Evolutionary conservation across 2,329 filamentous ascomycete species (phyloP).

Genomic region (Bipolaris sorokiniana): DNA sequence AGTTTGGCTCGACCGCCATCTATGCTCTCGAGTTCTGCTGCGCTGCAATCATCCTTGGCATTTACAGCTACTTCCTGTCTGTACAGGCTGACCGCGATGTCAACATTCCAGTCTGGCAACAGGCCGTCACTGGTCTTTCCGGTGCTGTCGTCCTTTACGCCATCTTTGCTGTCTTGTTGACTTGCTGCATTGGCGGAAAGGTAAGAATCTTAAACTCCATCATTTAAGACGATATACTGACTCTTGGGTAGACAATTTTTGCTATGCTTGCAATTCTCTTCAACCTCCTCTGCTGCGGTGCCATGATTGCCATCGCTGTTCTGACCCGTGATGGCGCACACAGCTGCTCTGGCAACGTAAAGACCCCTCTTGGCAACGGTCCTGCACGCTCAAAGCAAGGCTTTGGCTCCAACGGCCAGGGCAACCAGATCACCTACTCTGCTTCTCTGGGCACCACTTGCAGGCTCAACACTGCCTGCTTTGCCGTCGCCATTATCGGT

Average conservation of each 20-base stretch:
- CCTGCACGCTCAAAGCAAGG: slow-evolving; percentile 58
- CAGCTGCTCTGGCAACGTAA: slow-evolving; percentile 65
- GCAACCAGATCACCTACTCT: slow-evolving; percentile 53
- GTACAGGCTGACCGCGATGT: slow-evolving; percentile 70
- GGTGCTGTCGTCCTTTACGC: slow-evolving; percentile 78
- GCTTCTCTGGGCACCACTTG: slow-evolving; percentile 67
- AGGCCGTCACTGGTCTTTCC: slow-evolving; percentile 74
- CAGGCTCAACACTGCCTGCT: slow-evolving; percentile 74
- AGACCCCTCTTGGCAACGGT: slow-evolving; percentile 75
- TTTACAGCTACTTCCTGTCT: slow-evolving; percentile 83
- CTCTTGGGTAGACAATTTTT: slow-evolving; percentile 57
- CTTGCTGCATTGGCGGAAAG: slow-evolving; percentile 80
- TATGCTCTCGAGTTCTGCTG: slow-evolving; percentile 76
- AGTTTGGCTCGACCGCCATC: slow-evolving; percentile 71
- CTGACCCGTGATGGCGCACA: slow-evolving; percentile 72
- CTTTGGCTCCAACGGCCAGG: slow-evolving; percentile 52
- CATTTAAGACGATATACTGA: background rate
- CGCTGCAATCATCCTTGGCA: slow-evolving; percentile 73
- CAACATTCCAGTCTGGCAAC: slow-evolving; percentile 67
- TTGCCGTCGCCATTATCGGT: slow-evolving; percentile 79
- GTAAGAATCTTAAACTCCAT: slow-evolving; percentile 22
- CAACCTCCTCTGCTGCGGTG: slow-evolving; percentile 76
- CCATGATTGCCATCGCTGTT: slow-evolving; percentile 81
- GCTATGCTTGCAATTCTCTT: slow-evolving; percentile 75
- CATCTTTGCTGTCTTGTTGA: slow-evolving; percentile 71